Evolutionary conservation across 495 filamentous ascomycete genomes (phyloP).

Genomic region (Daldinia decipiens): DNA sequence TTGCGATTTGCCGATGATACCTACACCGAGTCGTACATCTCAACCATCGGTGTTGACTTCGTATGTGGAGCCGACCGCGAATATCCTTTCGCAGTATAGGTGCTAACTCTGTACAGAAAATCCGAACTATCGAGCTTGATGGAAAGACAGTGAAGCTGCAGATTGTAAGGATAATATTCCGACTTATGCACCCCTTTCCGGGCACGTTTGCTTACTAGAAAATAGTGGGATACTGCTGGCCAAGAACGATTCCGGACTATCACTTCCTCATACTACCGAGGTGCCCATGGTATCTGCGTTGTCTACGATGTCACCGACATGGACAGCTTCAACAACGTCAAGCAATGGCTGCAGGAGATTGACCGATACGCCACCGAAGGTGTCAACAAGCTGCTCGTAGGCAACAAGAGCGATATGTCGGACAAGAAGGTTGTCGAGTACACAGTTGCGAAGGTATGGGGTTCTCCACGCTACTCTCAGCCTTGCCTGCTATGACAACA

Average conservation of each 20-base stretch:
- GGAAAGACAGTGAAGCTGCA: constrained; percentile 99
- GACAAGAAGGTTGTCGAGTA: constrained; percentile 99
- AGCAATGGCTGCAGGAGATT: constrained; percentile 99
- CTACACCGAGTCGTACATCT: constrained; percentile 99
- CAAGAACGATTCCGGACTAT: constrained; percentile 99
- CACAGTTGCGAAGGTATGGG: constrained; percentile 93
- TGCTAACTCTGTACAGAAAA: constrained; percentile 76
- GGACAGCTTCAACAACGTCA: constrained; percentile 99
- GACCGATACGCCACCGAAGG: constrained; percentile 98
- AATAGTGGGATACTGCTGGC: constrained; percentile 97
- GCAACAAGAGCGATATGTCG: constrained; percentile 99
- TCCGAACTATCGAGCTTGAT: constrained; percentile 98
- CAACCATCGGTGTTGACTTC: constrained; percentile 98
- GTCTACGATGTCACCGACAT: constrained; percentile 99
- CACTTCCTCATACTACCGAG: constrained; percentile 99
- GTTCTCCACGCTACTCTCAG: constrained; percentile 1
- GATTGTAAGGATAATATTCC: constrained; percentile 74
- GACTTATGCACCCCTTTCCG: constrained; percentile 1
- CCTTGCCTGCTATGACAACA: constrained; percentile 18
- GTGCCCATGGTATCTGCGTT: constrained; percentile 97
- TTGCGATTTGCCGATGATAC: constrained; percentile 98
- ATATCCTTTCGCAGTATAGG: neutral
- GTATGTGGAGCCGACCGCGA: constrained; percentile 63
- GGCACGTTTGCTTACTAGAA: constrained; percentile 29
- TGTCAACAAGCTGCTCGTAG: constrained; percentile 98